These are phyloP conservation scores for Lathyrus tuberosus DNA, from an alignment of 306 rosid genomes.

Conservation along the genomic window DNA sequence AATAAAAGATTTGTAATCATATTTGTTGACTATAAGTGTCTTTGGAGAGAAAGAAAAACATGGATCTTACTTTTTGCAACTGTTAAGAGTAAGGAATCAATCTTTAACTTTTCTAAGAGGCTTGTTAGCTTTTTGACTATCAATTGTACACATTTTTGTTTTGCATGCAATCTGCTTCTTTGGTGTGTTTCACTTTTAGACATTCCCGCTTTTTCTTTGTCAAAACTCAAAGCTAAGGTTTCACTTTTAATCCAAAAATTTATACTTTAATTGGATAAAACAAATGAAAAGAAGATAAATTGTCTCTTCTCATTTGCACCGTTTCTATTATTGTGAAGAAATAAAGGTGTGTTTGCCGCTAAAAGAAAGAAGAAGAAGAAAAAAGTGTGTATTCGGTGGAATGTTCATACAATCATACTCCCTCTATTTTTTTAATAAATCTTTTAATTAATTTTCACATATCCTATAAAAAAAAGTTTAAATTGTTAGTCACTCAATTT, in stretches of 20 bases:
- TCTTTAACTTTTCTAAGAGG: constrained; percentile 57
- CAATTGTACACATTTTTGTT: constrained; percentile 51
- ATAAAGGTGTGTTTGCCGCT: not conserved
- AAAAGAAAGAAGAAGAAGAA: not conserved
- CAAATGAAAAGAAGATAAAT: not conserved
- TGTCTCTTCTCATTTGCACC: constrained; percentile 2
- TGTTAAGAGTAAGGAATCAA: constrained; percentile 43
- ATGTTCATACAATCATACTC: not conserved
- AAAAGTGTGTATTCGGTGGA: constrained; percentile 1
- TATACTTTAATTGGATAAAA: constrained; percentile 24
- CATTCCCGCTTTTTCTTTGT: constrained; percentile 41
- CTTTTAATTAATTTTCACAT: not conserved
- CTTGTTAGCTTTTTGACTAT: constrained; percentile 71
- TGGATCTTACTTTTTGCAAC: constrained; percentile 47
- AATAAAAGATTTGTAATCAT: constrained; percentile 60
- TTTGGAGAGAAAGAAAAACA: constrained; percentile 43
- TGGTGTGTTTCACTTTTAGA: constrained; percentile 49
- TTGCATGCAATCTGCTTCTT: constrained; percentile 52
- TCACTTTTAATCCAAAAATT: constrained; percentile 11
- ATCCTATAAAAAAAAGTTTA: not conserved
- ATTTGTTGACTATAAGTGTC: constrained; percentile 70
- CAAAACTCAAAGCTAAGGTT: constrained; percentile 40
- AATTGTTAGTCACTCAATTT: too few species aligned
- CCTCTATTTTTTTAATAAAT: not conserved
- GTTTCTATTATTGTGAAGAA: not conserved